These are phyloP conservation scores for Hygrophoropsis aurantiaca DNA, from an alignment of 768 basidiomycete genomes.

Conservation along the genomic window DNA sequence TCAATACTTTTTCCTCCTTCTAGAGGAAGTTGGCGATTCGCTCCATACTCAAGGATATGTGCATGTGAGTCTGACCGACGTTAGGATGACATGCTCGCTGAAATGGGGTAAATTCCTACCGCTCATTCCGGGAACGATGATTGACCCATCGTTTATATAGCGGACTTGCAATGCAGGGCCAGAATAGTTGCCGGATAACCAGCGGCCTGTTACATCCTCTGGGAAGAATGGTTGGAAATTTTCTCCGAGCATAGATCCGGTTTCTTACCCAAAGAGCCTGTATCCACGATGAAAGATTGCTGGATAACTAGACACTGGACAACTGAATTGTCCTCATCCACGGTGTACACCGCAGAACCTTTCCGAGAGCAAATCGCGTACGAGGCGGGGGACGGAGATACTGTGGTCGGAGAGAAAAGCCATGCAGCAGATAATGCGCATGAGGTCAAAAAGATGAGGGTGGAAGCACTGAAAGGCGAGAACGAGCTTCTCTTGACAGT, in stretches of 20 bases:
- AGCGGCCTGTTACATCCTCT: slow-evolving; percentile 45
- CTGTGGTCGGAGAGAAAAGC: slow-evolving; percentile 2
- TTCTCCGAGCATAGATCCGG: slow-evolving; percentile 1
- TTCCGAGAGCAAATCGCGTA: slow-evolving; percentile 67
- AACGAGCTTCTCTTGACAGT: not conserved
- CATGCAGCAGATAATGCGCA: slow-evolving; percentile 10
- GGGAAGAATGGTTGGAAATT: slow-evolving; percentile 5
- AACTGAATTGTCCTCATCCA: slow-evolving; percentile 51
- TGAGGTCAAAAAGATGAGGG: slow-evolving; percentile 7
- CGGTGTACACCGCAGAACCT: slow-evolving; percentile 58
- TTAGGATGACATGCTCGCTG: not conserved
- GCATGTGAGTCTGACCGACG: slow-evolving; percentile 64
- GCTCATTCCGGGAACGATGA: slow-evolving; percentile 71
- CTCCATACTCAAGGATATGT: slow-evolving; percentile 79
- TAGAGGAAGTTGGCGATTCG: slow-evolving; percentile 60
- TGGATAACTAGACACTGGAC: slow-evolving; percentile 67
- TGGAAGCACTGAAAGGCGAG: not conserved
- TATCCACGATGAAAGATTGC: slow-evolving; percentile 48
- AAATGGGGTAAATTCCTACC: slow-evolving; percentile 41
- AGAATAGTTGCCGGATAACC: slow-evolving; percentile 28
- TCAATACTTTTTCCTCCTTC: slow-evolving; percentile 57
- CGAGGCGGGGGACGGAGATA: slow-evolving; percentile 18
- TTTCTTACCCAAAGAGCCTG: slow-evolving; percentile 55
- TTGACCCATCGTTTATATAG: slow-evolving; percentile 53
- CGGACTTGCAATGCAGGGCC: slow-evolving; percentile 38